Evolutionary conservation across 768 basidiomycete species (phyloP), one percentile per base, ranked within the genome.

Genomic region (Podaxis rugospora): DNA sequence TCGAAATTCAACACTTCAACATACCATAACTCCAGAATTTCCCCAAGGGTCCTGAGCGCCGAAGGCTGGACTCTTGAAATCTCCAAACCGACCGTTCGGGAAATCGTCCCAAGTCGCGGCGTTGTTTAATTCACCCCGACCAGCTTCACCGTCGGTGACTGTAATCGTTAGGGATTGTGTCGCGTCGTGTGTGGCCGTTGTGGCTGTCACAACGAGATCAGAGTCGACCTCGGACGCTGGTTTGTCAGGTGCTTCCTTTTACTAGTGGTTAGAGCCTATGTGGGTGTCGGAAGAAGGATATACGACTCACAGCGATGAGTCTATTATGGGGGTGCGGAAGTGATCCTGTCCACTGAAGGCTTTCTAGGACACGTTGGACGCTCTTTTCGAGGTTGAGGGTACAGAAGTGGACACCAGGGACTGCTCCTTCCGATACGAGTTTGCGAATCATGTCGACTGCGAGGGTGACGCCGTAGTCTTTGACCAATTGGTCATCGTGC

Each of bases 361-460:
- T 78, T 67, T 96, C 93, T 53, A 98, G 76, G 7, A 98, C 86
- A 13, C 87, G 83, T 57, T 89, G 88, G 1, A 98, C 89, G 66
- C 94, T 96, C 78, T 93, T 96, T 71, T 99, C 97, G 9, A 99
- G 84, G 73, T 99, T 99, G 62, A 99, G 81, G 0, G 97, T 99
- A 71, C 94, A 98, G 68, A 99, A 89, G 72, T 98, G 95, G 49
- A 98, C 83, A 0, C 94, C 95, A 6, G 78, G 74, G 39, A 93
- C 76, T 21, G 78, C 78, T 13, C 85, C 85, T 62, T 83, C 80
- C 21, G 64, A 71, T 13, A 80, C 85, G 32, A 89, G 76, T 50
- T 75, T 82, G 62, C 70, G 73, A 66, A 98, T 89, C 82, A 92
- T 96, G 27, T 85, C 77, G 10, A 91, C 87, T 1, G 95, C 92